These are phyloP conservation scores for Leucocoprinus birnbaumii DNA, from an alignment of 768 basidiomycete genomes.

Conservation along the genomic window DNA sequence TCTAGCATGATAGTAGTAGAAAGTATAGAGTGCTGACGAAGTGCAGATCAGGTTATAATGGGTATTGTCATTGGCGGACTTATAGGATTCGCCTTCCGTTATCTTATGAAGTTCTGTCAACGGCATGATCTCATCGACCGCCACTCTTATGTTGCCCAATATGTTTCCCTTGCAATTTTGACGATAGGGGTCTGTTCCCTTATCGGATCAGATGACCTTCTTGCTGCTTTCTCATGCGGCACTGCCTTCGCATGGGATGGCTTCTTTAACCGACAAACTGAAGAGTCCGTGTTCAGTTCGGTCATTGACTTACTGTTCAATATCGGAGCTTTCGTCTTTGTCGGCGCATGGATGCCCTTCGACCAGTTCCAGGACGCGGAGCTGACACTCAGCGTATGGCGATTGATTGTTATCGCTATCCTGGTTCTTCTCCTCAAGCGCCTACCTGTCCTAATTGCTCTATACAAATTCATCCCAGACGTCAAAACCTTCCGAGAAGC, in stretches of 20 bases:
- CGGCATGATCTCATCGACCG: constrained; percentile 84
- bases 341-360: constrained; percentile 98
- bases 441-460: constrained; percentile 76
- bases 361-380: constrained; percentile 62
- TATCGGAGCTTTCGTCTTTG: constrained; percentile 90
- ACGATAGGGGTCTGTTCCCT: constrained; percentile 83
- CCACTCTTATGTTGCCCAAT: constrained; percentile 93
- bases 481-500: constrained; percentile 94
- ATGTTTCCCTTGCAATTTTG: constrained; percentile 78
- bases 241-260: constrained; percentile 97
- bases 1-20: constrained; percentile 8
- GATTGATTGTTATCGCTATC: constrained; percentile 80
- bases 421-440: constrained; percentile 80
- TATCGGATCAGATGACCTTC: constrained; percentile 89
- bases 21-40: constrained; percentile 13
- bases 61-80: constrained; percentile 72
- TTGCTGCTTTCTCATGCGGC: constrained; percentile 94
- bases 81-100: constrained; percentile 76
- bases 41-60: constrained; percentile 71
- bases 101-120: constrained; percentile 93
- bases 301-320: constrained; percentile 97
- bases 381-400: constrained; percentile 76
- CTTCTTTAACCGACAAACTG: constrained; percentile 90
- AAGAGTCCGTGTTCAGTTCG: constrained; percentile 92
- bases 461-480: constrained; percentile 95